A percentile compares a stretch with the other conserved stretches of the same genome.
phyloP scores from a whole-genome alignment of 352 stramenopile genomes.

The Phytopythium aichiense region DNA sequence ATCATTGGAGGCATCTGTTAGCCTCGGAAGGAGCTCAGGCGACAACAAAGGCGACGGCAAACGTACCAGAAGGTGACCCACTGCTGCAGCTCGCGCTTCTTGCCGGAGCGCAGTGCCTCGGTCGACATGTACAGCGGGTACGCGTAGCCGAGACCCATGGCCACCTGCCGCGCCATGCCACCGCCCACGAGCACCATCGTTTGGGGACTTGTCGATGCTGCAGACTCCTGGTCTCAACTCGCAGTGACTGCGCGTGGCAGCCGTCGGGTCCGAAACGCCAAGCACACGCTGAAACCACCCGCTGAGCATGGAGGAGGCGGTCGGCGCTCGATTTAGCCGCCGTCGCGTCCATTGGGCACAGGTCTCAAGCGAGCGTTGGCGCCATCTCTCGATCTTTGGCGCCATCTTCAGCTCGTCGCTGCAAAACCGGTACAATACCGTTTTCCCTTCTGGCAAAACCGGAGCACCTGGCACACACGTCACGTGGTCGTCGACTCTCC shows the following conservation, averaged over 20 bases:
- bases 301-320: too few relatives aligned
- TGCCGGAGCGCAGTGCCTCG: conserved; percentile 29
- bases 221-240: background rate
- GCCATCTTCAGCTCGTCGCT: too few relatives aligned
- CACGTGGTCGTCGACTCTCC: background rate
- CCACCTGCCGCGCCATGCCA: conserved; percentile 42
- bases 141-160: conserved; percentile 48
- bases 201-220: background rate
- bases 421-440: background rate
- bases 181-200: conserved; percentile 52
- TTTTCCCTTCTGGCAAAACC: background rate
- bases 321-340: too few relatives aligned
- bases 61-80: conserved; percentile 63
- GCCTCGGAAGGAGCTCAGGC: background rate
- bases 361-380: too few relatives aligned
- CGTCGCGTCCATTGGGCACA: too few relatives aligned
- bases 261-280: too few relatives aligned
- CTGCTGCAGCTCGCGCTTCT: conserved; percentile 51
- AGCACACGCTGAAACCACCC: too few relatives aligned
- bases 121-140: conserved; percentile 67
- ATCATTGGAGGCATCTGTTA: background rate
- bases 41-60: background rate
- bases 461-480: background rate
- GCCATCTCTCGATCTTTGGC: too few relatives aligned
- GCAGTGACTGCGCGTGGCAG: background rate